Percentiles rank a stretch among this genome's conserved stretches.
Evolutionary conservation across 129 eudicot species (phyloP).

Genomic region (Flaveria trinervia): DNA sequence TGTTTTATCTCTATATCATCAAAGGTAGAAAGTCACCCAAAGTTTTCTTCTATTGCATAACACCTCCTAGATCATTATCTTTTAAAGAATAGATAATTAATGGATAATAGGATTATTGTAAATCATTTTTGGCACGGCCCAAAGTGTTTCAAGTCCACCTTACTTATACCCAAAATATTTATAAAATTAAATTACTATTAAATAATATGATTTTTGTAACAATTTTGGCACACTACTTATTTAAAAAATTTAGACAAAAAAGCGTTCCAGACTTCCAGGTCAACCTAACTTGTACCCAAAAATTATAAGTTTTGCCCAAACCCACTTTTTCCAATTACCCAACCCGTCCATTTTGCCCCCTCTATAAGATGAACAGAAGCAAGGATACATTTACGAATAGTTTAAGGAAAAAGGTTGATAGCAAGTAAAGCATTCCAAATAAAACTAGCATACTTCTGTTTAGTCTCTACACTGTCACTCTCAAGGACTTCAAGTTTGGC

Average conservation of each 20-base stretch:
- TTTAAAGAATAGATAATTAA: not conserved
- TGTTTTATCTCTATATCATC: not conserved
- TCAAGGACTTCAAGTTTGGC: slow-evolving; percentile 73
- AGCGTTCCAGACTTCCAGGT: not conserved
- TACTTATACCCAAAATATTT: too few species aligned
- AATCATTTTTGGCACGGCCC: not conserved
- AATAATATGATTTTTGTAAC: not conserved
- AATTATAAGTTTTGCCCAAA: not conserved
- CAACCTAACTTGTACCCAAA: not conserved
- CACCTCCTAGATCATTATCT: not conserved
- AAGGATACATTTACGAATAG: not conserved
- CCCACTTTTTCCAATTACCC: not conserved
- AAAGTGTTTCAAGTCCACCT: not conserved
- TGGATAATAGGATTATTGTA: not conserved
- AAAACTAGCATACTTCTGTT: slow-evolving; percentile 54
- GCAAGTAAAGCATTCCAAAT: not conserved
- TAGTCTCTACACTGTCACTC: slow-evolving; percentile 70
- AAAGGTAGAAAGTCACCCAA: not conserved
- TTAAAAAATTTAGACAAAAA: not conserved
- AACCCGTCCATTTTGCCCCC: not conserved
- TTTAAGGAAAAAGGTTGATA: not conserved
- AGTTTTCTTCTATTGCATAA: not conserved
- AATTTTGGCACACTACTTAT: not conserved
- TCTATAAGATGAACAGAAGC: not conserved
- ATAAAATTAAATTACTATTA: too few species aligned